Evolutionary conservation across 768 basidiomycete species (phyloP).

Genomic region (Lentinula sp.): DNA sequence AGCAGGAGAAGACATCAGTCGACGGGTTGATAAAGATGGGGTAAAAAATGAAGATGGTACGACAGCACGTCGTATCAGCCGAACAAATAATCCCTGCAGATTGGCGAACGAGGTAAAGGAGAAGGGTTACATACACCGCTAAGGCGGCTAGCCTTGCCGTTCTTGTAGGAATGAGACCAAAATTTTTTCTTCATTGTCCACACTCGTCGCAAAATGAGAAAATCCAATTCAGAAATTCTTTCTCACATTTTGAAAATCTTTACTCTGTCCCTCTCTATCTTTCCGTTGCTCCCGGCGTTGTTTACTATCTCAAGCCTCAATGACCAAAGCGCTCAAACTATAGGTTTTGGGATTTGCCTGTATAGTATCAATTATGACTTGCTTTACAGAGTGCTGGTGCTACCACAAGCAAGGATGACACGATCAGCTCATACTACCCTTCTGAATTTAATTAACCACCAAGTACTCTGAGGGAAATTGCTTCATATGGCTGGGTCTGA

Average conservation of each 20-base stretch:
- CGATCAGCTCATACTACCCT: neutral
- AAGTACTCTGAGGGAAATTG: constrained; percentile 28
- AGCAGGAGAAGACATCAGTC: constrained; percentile 54
- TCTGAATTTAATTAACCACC: neutral
- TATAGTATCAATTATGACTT: too few species aligned
- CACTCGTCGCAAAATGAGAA: neutral
- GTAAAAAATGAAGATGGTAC: neutral
- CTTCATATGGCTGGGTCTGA: constrained; percentile 57
- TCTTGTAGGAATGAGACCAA: neutral
- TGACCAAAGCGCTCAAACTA: neutral
- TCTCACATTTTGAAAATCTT: neutral
- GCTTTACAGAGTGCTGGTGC: too few species aligned
- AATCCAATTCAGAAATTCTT: neutral
- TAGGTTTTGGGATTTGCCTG: too few species aligned
- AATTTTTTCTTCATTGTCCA: neutral
- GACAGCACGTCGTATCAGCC: neutral
- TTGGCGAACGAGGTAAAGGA: neutral
- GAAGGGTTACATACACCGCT: neutral
- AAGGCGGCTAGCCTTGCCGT: neutral
- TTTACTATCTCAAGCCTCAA: neutral
- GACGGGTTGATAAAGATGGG: constrained; percentile 3
- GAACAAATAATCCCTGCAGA: constrained; percentile 1
- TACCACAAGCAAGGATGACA: too few species aligned
- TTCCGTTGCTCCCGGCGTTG: neutral
- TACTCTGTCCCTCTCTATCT: neutral